Evolutionary conservation across 2,329 filamentous ascomycete species (phyloP).

Genomic region (Parafenestella ontariensis): DNA sequence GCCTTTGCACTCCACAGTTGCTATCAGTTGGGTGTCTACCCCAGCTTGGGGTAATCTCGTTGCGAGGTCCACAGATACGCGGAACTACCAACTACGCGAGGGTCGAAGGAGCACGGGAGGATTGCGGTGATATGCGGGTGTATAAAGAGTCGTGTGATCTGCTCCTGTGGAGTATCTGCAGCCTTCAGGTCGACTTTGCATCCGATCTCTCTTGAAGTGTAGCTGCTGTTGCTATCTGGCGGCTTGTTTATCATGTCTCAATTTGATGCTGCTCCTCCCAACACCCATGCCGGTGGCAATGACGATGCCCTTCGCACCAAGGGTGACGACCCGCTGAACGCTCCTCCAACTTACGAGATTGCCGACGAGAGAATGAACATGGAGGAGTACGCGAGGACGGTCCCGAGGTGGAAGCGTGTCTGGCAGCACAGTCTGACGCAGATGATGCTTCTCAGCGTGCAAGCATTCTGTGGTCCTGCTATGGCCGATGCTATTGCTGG

Average conservation of each 20-base stretch:
- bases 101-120: slow-evolving; percentile 1
- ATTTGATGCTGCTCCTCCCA: slow-evolving; percentile 41
- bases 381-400: slow-evolving; percentile 35
- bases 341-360: slow-evolving; percentile 20
- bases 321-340: slow-evolving; percentile 32
- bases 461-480: slow-evolving; percentile 50
- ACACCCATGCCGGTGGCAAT: slow-evolving; percentile 40
- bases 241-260: slow-evolving; percentile 32
- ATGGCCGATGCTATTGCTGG: slow-evolving; percentile 43
- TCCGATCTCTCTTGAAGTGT: not conserved
- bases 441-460: slow-evolving; percentile 57
- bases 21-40: slow-evolving; percentile 27
- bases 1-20: slow-evolving; percentile 12
- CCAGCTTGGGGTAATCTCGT: slow-evolving; percentile 29
- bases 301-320: slow-evolving; percentile 39
- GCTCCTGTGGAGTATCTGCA: slow-evolving; percentile 1
- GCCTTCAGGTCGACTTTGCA: slow-evolving; percentile 6
- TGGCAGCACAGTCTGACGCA: slow-evolving; percentile 59
- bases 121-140: slow-evolving; percentile 5
- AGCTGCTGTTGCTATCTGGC: not conserved
- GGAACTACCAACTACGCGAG: slow-evolving; percentile 6
- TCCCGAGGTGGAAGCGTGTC: slow-evolving; percentile 54
- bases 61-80: slow-evolving; percentile 29
- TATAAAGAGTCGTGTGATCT: slow-evolving; percentile 23
- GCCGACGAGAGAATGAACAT: slow-evolving; percentile 48